These are phyloP conservation scores for Vanrija humicola DNA, from an alignment of 1,284 basidiomycete species.

Conservation along the genomic window DNA sequence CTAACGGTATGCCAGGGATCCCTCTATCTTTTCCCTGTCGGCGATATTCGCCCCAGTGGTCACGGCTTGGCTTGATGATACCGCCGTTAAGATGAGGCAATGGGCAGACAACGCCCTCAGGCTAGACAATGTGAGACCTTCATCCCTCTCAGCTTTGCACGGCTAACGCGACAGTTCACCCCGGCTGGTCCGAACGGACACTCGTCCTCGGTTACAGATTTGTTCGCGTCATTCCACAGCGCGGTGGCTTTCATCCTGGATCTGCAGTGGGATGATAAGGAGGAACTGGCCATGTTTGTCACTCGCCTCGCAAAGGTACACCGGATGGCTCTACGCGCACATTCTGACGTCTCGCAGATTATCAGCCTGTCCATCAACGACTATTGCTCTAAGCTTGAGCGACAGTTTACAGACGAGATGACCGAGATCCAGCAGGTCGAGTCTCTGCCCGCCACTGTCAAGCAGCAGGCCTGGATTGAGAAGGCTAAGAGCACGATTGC, in stretches of 20 bases:
- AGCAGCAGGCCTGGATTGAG: constrained; percentile 86
- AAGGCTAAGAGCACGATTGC: constrained; percentile 76
- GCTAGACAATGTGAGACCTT: constrained; percentile 68
- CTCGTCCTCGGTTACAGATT: constrained; percentile 91
- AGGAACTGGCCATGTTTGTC: constrained; percentile 84
- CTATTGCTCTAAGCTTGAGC: constrained; percentile 83
- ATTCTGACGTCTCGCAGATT: constrained; percentile 55
- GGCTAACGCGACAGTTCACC: constrained; percentile 58
- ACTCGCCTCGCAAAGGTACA: constrained; percentile 76
- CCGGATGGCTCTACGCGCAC: background rate
- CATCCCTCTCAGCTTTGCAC: background rate
- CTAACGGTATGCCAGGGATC: constrained; percentile 13
- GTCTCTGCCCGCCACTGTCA: constrained; percentile 51
- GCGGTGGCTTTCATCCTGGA: constrained; percentile 84
- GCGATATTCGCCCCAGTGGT: constrained; percentile 85
- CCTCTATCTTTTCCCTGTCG: constrained; percentile 59
- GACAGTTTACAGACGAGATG: constrained; percentile 90
- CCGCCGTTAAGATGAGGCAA: constrained; percentile 81
- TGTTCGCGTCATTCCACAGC: constrained; percentile 90
- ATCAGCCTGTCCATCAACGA: constrained; percentile 88
- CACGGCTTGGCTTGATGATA: constrained; percentile 82
- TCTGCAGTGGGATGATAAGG: constrained; percentile 86
- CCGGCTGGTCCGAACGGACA: constrained; percentile 78
- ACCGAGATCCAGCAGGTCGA: constrained; percentile 19
- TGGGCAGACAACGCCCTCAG: constrained; percentile 91